Base-by-base conservation (phyloP, 345 rosid species). In the Moricandia moricandioides region DNA sequence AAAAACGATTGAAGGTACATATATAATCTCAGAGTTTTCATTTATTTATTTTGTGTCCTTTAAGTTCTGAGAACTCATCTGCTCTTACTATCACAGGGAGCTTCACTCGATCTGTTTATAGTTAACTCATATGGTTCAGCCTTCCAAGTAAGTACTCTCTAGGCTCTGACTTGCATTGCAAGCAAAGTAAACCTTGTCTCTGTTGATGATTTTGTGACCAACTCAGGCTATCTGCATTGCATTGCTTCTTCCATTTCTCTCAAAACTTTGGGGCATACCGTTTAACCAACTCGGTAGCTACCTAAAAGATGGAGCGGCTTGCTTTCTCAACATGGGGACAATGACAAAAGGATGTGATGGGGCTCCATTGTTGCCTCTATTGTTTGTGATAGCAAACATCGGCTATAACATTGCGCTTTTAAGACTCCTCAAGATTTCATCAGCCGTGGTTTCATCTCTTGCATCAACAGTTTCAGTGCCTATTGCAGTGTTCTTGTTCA, bases 391-490 rank as follows among this genome's bases (percentile, higher is more conserved):
- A 52, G 88, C 86, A 64, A 94, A 94, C 91, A 94, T 94, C 86
- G 96, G 88, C 26, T 94, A 78, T 68, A 94, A 94, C 84, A 85
- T 91, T 75, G 86, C 98, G 18, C 85, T 94, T 81, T 84, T 94
- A 58, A 96, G 89, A 80, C 96, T 94, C 33, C 83, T 94, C 73
- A 94, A 94, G 84, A 91, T 94, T 67, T 91, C 97, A 56, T 94
- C 97, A 0, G 98, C 97, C 2, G 84, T 94, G 59, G 97, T 89
- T 27, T 92, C 99, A 16, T 90, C 83, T 64, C 97, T 95, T 49
- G 96, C 99, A 52, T 90, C 96, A 4, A 91, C 97, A 30, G 83
- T 94, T 70, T 94, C 99, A 88, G 99, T 92, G 62, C 97, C 99
- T 0, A 83, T 94, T 56, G 76, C 96, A 0, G 86, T 94, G 40